Evolutionary conservation across 2,329 filamentous ascomycete genomes (phyloP).

Genomic region (Colletotrichum eleusines): DNA sequence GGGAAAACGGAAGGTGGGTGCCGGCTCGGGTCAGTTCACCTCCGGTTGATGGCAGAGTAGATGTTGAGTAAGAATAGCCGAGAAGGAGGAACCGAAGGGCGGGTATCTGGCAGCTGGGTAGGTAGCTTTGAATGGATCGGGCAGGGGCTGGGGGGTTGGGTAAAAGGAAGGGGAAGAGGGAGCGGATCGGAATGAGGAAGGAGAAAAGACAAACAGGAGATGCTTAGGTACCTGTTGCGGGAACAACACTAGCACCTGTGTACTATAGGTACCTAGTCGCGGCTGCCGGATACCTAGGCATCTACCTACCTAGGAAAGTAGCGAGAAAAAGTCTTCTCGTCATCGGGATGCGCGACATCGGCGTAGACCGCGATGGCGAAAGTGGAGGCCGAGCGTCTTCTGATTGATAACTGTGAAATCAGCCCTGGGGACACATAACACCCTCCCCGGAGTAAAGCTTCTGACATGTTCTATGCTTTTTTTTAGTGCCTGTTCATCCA

Average conservation of each 20-base stretch:
- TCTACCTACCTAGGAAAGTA: too few species aligned
- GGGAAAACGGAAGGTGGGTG: not conserved
- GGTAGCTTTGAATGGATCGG: constrained; percentile 11
- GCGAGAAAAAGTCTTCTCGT: not conserved
- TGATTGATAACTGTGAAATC: constrained; percentile 37
- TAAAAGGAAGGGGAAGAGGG: constrained; percentile 5
- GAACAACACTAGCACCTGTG: too few species aligned
- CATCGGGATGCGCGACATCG: constrained; percentile 21
- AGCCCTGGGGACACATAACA: not conserved
- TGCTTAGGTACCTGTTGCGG: not conserved
- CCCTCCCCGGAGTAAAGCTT: not conserved
- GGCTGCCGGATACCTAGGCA: too few species aligned
- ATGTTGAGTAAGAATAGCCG: constrained; percentile 32
- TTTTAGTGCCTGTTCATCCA: constrained; percentile 1
- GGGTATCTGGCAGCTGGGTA: too few species aligned
- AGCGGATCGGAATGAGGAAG: constrained; percentile 36
- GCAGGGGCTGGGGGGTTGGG: constrained; percentile 5
- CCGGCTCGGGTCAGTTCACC: constrained; percentile 29
- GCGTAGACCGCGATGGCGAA: not conserved
- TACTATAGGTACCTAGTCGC: too few species aligned
- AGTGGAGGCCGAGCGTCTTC: not conserved
- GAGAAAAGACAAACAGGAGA: constrained; percentile 37
- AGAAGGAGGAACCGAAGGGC: constrained; percentile 13
- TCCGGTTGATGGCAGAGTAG: constrained; percentile 15
- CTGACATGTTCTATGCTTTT: constrained; percentile 13